A percentile compares a stretch with the other conserved stretches of the same genome.
Evolutionary conservation across 208 protist species (phyloP).

Genomic region (Trypanosoma theileri): DNA sequence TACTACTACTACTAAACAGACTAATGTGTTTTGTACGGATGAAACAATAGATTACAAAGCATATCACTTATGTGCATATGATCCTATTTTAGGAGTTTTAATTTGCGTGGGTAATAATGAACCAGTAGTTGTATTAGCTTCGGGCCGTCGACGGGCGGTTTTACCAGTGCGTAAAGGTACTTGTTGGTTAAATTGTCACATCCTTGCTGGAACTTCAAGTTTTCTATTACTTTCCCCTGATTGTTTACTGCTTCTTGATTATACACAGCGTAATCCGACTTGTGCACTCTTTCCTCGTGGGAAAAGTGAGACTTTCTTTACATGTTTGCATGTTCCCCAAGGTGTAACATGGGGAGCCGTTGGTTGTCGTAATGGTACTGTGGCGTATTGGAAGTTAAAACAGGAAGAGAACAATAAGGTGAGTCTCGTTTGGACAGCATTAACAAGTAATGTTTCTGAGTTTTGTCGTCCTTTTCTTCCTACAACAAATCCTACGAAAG

Average conservation of each 20-base stretch:
- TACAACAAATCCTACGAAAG: constrained; percentile 26
- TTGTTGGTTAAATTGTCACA: constrained; percentile 69
- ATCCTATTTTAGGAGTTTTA: constrained; percentile 69
- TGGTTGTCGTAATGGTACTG: constrained; percentile 57
- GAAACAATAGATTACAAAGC: constrained; percentile 25
- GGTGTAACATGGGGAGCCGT: constrained; percentile 74
- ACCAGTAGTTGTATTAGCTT: constrained; percentile 62
- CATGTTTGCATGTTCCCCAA: constrained; percentile 68
- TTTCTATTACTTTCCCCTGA: constrained; percentile 79
- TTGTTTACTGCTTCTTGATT: constrained; percentile 66
- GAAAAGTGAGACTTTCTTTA: constrained; percentile 34
- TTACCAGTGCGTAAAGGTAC: constrained; percentile 49
- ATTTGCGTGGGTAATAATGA: constrained; percentile 76
- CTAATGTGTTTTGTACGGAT: constrained; percentile 15
- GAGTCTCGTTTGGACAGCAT: constrained; percentile 46
- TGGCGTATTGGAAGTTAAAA: constrained; percentile 72
- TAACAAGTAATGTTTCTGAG: constrained; percentile 49
- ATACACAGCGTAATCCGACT: constrained; percentile 38
- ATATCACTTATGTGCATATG: constrained; percentile 79
- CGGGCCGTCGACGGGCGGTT: constrained; percentile 53
- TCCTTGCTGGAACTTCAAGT: constrained; percentile 77
- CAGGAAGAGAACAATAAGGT: neutral
- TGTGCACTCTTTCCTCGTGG: constrained; percentile 14
- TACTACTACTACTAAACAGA: neutral
- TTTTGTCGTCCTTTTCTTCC: constrained; percentile 54